Conservation (phyloP, 768 basidiomycete genomes). For the Boletus subparvulus region DNA sequence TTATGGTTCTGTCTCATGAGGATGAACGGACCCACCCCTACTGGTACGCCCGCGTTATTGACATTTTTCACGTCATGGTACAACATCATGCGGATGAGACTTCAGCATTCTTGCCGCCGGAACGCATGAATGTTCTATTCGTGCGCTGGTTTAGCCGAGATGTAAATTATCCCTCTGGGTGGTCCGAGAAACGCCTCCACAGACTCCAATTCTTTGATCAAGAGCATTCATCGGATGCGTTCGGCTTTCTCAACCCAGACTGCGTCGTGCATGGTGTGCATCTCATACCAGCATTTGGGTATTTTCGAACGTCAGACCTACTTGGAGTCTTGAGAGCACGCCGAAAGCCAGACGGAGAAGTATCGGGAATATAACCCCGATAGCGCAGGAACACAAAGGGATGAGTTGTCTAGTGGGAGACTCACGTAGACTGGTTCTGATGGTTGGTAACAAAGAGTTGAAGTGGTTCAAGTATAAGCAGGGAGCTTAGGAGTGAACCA, state of each 20-base stretch:
- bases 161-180: constrained; percentile 24
- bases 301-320: constrained; percentile 11
- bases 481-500: too few species aligned
- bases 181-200: constrained; percentile 30
- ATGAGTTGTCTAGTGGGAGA: too few species aligned
- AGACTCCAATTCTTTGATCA: constrained; percentile 27
- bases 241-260: constrained; percentile 18
- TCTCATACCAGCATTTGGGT: constrained; percentile 20
- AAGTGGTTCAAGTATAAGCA: too few species aligned
- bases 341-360: neutral
- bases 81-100: neutral
- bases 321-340: constrained; percentile 1
- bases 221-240: constrained; percentile 1
- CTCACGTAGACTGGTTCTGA: too few species aligned
- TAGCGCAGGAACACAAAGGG: too few species aligned
- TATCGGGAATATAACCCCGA: too few species aligned
- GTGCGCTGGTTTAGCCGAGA: constrained; percentile 28
- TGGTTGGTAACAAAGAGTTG: too few species aligned
- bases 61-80: constrained; percentile 16
- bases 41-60: constrained; percentile 33
- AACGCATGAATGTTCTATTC: constrained; percentile 29
- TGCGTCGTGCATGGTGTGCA: constrained; percentile 9
- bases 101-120: too few species aligned
- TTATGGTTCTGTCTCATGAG: constrained; percentile 36
- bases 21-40: constrained; percentile 34